These are phyloP conservation scores for Xylaria sp. DNA, from an alignment of 2,329 filamentous ascomycete species.

Conservation along the genomic window DNA sequence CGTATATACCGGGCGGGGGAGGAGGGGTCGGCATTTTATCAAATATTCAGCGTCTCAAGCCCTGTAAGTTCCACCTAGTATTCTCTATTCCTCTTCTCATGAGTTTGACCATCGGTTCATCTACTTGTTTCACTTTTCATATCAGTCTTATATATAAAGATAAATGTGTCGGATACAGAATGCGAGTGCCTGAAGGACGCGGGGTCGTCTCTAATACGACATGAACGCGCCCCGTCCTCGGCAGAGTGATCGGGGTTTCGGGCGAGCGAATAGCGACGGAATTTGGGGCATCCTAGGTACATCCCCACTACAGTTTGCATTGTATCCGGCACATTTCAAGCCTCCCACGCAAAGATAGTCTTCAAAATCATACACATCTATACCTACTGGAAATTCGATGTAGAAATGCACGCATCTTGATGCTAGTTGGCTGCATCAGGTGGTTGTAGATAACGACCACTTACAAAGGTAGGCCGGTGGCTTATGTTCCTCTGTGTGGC, in stretches of 20 bases:
- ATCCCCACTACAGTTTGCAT: neutral
- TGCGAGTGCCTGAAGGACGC: slow-evolving; percentile 14
- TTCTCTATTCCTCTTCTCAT: neutral
- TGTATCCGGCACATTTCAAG: neutral
- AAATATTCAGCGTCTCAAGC: neutral
- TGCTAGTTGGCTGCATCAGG: no score
- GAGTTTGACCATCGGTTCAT: neutral
- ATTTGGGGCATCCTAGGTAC: neutral
- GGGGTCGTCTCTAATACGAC: slow-evolving; percentile 17
- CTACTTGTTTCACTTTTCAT: neutral
- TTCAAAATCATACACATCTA: no score
- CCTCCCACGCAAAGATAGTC: no score
- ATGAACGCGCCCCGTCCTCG: slow-evolving; percentile 16
- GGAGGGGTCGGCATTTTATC: slow-evolving; percentile 31
- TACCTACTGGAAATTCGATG: no score
- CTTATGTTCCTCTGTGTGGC: no score
- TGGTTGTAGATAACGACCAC: no score
- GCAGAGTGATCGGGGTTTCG: slow-evolving; percentile 24
- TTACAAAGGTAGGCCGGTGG: no score
- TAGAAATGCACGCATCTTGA: no score
- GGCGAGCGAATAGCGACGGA: slow-evolving; percentile 20
- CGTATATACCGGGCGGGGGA: slow-evolving; percentile 55
- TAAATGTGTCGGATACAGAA: no score
- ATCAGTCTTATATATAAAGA: neutral
- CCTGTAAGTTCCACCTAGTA: neutral